Evolutionary conservation across 106 monocot genomes (phyloP), one percentile per base, ranked within the genome.

Genomic region (Vanilla planifolia): DNA sequence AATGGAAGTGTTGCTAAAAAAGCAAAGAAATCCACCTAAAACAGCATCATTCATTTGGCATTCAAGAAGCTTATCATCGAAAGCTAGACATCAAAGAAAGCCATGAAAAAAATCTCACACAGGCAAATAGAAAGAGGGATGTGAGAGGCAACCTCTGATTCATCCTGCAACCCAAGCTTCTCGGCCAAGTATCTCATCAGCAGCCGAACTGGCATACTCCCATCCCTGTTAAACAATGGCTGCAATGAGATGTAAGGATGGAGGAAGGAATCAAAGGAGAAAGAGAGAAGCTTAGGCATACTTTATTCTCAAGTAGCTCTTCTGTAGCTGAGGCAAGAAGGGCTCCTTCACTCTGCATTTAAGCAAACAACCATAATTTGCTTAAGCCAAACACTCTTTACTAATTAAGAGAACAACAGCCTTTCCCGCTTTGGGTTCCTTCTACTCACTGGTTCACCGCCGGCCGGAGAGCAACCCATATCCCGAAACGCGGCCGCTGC

Each of bases 271-370:
- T 22, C 34, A 66, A 41, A 58, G 21, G 28, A 30, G 26, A 45
- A 63, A 55, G 46, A 26, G 10, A 25, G 19, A 63, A 48, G 29
- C 24, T 5, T 48, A 48, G 26, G 22, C 40, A 61, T 83, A 88
- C 88, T 88, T 88, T 69, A 88, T 83, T 41, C 88, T 79, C 60
- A 88, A 64, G 82, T 74, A 83, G 77, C 77, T 77, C 71, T 77
- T 88, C 6, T 79, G 75, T 60, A 88, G 79, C 71, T 88, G 83
- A 39, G 88, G 83, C 73, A 88, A 65, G 64, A 67, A 83, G 25
- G 79, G 79, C 51, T 79, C 83, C 40, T 60, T 80, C 42, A 42
- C 69, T 68, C 88, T 88, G 69, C 75, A 71, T 61, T 64, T 33
- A 66, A 39, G 28, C 16, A 20, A 24, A 44, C 17, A 19, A 57